Evolutionary conservation across 2,329 filamentous ascomycete genomes (phyloP), one percentile per base, ranked within the genome.

Genomic region (Alternaria tenuissima): DNA sequence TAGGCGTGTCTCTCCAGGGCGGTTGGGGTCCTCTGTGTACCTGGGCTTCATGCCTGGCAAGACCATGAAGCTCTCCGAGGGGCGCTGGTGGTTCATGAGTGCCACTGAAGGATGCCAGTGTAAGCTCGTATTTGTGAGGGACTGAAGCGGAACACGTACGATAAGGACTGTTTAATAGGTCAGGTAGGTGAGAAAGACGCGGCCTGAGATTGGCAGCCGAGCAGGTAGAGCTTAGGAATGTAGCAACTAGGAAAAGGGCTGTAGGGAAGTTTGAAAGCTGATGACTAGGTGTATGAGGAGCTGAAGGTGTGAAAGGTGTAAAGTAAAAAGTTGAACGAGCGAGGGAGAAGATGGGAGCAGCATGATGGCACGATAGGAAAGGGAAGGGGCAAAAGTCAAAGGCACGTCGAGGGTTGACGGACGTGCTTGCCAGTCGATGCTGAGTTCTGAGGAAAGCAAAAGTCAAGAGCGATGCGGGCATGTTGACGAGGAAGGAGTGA

Each of bases 51-150:
- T 80, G 61, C 76, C 76, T 34, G 79, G 77, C 42, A 82, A 65
- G 47, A 75, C 73, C 61, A 79, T 69, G 62, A 76, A 74, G 69
- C 66, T 74, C 43, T 72, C 68, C 38, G 79, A 59, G 12, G 74
- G 76, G 41, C 62, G 63, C 63, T 76, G 38, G 72, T 78, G 69
- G 69, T 81, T 81, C 78, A 81, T 82, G 55, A 55, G 59, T 42
- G 65, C 57, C 54, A 34, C 24, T 52, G 7, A 4, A 16, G 9
- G 20, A 7, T 2, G 5, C 0, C 14, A 36, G 18, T 22, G 12
- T 48, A 32, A 12, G 30, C 2, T 48, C 0, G 6, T 0, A 20
- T 2, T 0, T 24, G 11, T 48, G 46, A 2, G 22, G 16, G 30
- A 4, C 20, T 22, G 20, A 3, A 36, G 12, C 1, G 30, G 8